Conservation (phyloP, 129 eudicot species). For the Dittrichia graveolens region DNA sequence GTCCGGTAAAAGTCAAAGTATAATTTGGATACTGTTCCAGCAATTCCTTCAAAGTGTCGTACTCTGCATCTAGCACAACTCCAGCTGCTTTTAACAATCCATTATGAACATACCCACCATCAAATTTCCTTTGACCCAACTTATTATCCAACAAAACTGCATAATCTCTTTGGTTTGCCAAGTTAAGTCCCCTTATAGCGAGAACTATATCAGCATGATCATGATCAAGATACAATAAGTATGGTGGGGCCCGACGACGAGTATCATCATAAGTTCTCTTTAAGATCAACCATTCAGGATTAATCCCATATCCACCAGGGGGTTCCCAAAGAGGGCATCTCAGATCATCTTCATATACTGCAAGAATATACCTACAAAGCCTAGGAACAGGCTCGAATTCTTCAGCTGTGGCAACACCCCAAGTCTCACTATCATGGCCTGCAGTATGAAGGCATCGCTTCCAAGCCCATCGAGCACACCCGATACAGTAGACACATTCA, state of each 20-base stretch:
- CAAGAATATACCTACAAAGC: slow-evolving; percentile 75
- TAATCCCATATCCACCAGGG: slow-evolving; percentile 80
- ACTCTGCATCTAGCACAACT: slow-evolving; percentile 64
- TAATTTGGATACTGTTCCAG: slow-evolving; percentile 69
- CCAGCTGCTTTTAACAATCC: slow-evolving; percentile 90
- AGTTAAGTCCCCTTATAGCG: slow-evolving; percentile 83
- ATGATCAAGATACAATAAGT: slow-evolving; percentile 80
- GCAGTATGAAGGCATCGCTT: slow-evolving; percentile 82
- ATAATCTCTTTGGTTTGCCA: slow-evolving; percentile 83
- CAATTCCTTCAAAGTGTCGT: slow-evolving; percentile 55
- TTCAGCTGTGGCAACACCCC: slow-evolving; percentile 74
- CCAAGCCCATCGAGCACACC: slow-evolving; percentile 96
- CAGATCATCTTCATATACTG: slow-evolving; percentile 86
- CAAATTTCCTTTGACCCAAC: slow-evolving; percentile 85
- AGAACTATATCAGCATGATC: slow-evolving; percentile 79
- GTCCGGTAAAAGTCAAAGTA: slow-evolving; percentile 81
- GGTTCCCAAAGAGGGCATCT: slow-evolving; percentile 77
- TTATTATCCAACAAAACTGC: slow-evolving; percentile 78
- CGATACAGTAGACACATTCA: slow-evolving; percentile 87
- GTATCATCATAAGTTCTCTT: slow-evolving; percentile 69
- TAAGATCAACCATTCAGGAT: slow-evolving; percentile 68
- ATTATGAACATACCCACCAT: slow-evolving; percentile 96
- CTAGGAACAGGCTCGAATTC: slow-evolving; percentile 96
- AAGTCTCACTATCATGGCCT: slow-evolving; percentile 85
- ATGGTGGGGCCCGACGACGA: slow-evolving; percentile 63